Percentiles rank a stretch among this genome's conserved stretches.
Conservation (phyloP, 139 green algal genomes). For the Haematococcus lacustris region DNA sequence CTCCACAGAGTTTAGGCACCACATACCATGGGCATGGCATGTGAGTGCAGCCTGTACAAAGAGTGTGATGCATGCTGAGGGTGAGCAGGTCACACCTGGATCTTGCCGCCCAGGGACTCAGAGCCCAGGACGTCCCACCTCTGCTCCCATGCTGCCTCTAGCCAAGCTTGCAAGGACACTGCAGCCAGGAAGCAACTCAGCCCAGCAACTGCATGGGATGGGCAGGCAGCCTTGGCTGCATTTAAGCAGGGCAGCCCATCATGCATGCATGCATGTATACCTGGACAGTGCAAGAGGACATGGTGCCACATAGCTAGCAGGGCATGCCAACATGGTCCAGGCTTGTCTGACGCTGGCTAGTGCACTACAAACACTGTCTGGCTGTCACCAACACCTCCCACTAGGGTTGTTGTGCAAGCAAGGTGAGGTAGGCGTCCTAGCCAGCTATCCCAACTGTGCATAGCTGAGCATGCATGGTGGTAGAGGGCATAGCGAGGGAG, state of each 20-base stretch:
- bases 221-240: neutral
- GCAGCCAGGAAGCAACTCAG: neutral
- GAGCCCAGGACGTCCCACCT: conserved; percentile 52
- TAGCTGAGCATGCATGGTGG: neutral
- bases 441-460: no score
- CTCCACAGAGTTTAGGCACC: neutral
- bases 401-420: neutral
- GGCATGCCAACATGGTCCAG: neutral
- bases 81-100: conserved; percentile 16
- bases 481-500: neutral
- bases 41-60: neutral
- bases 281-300: neutral
- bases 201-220: no score
- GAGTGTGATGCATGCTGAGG: neutral
- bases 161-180: conserved; percentile 57
- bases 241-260: neutral
- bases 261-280: neutral
- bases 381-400: neutral
- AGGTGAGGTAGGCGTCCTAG: neutral
- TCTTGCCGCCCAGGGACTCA: conserved; percentile 40
- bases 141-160: conserved; percentile 39
- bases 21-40: neutral
- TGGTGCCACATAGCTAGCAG: neutral
- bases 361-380: neutral
- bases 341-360: neutral